phyloP scores from a whole-genome alignment of 2,329 filamentous ascomycete species.

The Herpotrichia juniperi region DNA sequence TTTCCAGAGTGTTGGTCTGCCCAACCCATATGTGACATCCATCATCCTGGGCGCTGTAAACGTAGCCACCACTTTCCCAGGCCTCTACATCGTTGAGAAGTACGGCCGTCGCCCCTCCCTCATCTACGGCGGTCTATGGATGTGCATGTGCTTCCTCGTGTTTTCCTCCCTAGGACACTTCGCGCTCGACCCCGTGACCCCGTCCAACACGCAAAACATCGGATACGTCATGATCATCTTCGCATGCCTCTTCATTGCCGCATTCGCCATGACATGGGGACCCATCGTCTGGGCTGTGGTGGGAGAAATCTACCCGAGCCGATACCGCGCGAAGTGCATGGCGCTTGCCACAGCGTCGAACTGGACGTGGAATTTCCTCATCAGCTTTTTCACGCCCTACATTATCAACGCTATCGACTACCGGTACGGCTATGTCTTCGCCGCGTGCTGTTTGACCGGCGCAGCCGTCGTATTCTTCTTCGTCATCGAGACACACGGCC shows the following conservation, averaged over 20 bases:
- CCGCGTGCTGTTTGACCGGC: constrained; percentile 70
- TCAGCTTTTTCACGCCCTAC: constrained; percentile 78
- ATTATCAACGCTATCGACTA: constrained; percentile 75
- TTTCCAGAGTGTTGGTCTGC: constrained; percentile 49
- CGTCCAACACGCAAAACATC: constrained; percentile 47
- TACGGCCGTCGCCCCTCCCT: constrained; percentile 53
- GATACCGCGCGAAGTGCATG: constrained; percentile 55
- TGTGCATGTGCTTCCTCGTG: constrained; percentile 65
- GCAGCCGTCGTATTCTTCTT: constrained; percentile 76
- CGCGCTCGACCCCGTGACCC: constrained; percentile 40
- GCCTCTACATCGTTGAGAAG: constrained; percentile 55
- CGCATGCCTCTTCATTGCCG: constrained; percentile 71
- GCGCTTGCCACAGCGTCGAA: constrained; percentile 52
- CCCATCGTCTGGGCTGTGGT: constrained; percentile 74
- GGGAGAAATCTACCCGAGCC: constrained; percentile 68
- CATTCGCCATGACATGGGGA: constrained; percentile 73
- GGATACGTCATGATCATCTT: constrained; percentile 70
- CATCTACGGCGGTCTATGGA: constrained; percentile 54
- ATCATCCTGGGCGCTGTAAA: constrained; percentile 58
- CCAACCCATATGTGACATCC: constrained; percentile 52
- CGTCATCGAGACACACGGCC: constrained; percentile 74
- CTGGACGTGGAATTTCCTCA: constrained; percentile 52
- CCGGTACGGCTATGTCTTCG: constrained; percentile 77
- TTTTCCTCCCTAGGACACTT: constrained; percentile 56
- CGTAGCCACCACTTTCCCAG: constrained; percentile 54